Evolutionary conservation across 371 early-diverging fungal genomes (phyloP).

Genomic region (Funneliformis caledonium): DNA sequence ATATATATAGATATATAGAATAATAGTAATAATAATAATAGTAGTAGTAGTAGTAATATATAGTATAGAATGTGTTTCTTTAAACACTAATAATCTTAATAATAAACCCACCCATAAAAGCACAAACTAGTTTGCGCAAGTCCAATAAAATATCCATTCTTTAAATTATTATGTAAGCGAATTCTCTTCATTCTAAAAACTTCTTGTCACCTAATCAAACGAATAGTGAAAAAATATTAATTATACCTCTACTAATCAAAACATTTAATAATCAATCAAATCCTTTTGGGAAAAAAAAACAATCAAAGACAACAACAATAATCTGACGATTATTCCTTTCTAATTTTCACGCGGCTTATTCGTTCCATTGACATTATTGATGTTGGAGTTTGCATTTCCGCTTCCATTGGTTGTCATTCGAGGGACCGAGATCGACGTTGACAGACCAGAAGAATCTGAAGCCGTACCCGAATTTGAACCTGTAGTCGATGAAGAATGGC

Average conservation of each 20-base stretch:
- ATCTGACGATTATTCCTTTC: not conserved
- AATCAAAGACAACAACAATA: not conserved
- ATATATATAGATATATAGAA: not conserved
- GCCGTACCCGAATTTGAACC: conserved; percentile 22
- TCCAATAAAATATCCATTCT: conserved; percentile 9
- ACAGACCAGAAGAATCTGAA: conserved; percentile 22
- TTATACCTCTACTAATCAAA: not conserved
- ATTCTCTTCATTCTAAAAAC: not conserved
- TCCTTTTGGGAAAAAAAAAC: not conserved
- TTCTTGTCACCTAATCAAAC: conserved; percentile 15
- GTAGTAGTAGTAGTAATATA: conserved; percentile 1
- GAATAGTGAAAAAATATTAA: conserved; percentile 12
- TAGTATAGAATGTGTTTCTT: not conserved
- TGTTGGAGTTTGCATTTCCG: not conserved
- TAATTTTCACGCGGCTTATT: conserved; percentile 16
- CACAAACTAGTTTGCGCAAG: conserved; percentile 6
- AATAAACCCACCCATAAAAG: not conserved
- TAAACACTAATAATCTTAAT: not conserved
- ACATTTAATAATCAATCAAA: not conserved
- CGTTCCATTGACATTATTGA: not conserved
- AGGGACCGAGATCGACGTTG: not conserved
- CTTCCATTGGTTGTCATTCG: not conserved
- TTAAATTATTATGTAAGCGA: not conserved
- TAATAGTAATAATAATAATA: conserved; percentile 9
- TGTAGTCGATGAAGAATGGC: conserved; percentile 35